A percentile compares a stretch with the other conserved stretches of the same genome.
Conservation (phyloP, 176 grass and related monocot genomes). For the Oryza meridionalis region DNA sequence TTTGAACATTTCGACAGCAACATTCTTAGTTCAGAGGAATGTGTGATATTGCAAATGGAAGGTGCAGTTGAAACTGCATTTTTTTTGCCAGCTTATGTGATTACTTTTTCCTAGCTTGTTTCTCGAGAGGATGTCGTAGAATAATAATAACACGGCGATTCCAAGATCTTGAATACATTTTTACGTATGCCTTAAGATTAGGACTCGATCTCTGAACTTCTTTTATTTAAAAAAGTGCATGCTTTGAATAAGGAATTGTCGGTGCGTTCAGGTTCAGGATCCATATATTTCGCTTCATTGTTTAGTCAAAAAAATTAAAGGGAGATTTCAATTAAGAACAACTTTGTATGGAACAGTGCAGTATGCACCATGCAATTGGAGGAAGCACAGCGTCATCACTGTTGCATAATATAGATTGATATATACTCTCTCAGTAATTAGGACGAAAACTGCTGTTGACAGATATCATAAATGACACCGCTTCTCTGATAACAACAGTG, state of each 20-base stretch:
- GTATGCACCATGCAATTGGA: background rate
- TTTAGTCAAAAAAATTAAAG: background rate
- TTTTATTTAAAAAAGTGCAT: background rate
- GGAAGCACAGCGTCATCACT: background rate
- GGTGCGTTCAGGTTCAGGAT: background rate
- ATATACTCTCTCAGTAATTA: background rate
- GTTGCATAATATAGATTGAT: background rate
- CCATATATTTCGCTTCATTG: background rate
- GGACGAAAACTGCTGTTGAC: background rate
- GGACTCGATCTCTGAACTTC: background rate
- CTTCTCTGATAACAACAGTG: slow-evolving; percentile 7
- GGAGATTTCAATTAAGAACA: background rate
- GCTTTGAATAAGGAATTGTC: background rate
- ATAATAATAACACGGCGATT: background rate
- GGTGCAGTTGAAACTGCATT: background rate
- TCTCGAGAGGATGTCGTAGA: background rate
- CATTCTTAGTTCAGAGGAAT: background rate
- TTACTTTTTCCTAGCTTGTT: background rate
- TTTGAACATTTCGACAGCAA: background rate
- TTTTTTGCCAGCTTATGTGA: background rate
- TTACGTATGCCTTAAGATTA: slow-evolving; percentile 1
- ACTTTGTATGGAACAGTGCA: background rate
- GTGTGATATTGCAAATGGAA: background rate
- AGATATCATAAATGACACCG: slow-evolving; percentile 7
- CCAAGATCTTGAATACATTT: background rate